These are phyloP conservation scores for Phascolomyces articulosus DNA, from an alignment of 371 early-diverging fungal genomes.

Conservation along the genomic window DNA sequence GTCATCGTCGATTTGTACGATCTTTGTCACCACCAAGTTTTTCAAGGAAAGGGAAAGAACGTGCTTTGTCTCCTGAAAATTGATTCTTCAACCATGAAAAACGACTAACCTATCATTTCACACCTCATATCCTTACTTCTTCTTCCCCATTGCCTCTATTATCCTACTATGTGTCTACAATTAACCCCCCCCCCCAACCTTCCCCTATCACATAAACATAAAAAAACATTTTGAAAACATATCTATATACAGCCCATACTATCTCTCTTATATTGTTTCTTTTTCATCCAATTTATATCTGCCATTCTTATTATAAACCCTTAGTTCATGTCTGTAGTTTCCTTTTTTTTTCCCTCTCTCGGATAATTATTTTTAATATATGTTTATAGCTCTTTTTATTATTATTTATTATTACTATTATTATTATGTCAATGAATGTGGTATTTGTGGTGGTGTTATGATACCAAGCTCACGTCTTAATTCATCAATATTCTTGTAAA, in stretches of 20 bases:
- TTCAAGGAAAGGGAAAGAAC: constrained; percentile 6
- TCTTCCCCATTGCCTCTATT: too few species aligned
- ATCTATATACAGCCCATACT: too few species aligned
- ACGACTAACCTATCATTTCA: background rate
- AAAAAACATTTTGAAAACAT: too few species aligned
- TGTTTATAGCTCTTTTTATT: background rate
- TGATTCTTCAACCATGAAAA: background rate
- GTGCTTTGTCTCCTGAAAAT: background rate
- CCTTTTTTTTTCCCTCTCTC: too few species aligned
- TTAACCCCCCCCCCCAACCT: too few species aligned
- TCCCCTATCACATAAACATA: too few species aligned
- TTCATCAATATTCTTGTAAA: constrained; percentile 70
- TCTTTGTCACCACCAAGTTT: background rate
- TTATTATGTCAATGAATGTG: background rate
- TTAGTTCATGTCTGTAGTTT: background rate
- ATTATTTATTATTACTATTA: background rate
- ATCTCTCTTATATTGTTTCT: background rate
- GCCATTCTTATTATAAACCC: too few species aligned
- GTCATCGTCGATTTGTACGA: background rate
- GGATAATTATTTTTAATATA: background rate
- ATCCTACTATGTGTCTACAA: too few species aligned
- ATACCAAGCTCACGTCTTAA: constrained; percentile 72
- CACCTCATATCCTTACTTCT: too few species aligned
- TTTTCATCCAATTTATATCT: background rate
- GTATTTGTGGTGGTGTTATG: constrained; percentile 33